Percentiles rank a stretch among this genome's conserved stretches.
Conservation (phyloP, 768 basidiomycete species). For the Clathrus columnatus region DNA sequence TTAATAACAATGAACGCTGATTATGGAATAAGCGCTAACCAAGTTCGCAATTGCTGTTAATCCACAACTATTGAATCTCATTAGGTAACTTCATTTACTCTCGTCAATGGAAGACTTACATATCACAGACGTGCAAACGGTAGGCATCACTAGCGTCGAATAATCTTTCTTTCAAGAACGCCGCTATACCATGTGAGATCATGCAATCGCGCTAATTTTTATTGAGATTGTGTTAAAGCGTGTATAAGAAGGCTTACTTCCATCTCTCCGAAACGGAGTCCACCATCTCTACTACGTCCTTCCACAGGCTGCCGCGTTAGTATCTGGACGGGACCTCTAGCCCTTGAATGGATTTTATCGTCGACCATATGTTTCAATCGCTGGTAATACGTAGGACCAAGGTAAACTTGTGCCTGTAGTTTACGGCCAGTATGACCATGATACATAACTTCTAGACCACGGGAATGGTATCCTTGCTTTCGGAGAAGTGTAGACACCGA, state of each 20-base stretch:
- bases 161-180: conserved; percentile 94
- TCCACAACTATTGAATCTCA: conserved; percentile 57
- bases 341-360: conserved; percentile 98
- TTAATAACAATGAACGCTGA: background rate
- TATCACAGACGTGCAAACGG: conserved; percentile 92
- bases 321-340: conserved; percentile 95
- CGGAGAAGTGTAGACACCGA: conserved; percentile 89
- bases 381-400: conserved; percentile 98
- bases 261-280: conserved; percentile 99
- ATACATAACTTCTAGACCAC: conserved; percentile 97
- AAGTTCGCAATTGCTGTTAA: conserved; percentile 96
- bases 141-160: conserved; percentile 92
- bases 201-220: conserved; percentile 76
- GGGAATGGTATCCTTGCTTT: conserved; percentile 89
- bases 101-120: conserved; percentile 43
- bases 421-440: conserved; percentile 98
- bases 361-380: conserved; percentile 99
- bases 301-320: conserved; percentile 96
- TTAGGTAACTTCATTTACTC: conserved; percentile 9
- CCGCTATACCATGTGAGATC: conserved; percentile 99
- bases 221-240: background rate
- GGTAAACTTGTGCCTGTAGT: conserved; percentile 94
- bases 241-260: conserved; percentile 35
- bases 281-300: conserved; percentile 97
- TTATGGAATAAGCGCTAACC: conserved; percentile 35